These are phyloP conservation scores for Gynostemma pentaphyllum DNA, from an alignment of 306 rosid species.

Conservation along the genomic window DNA sequence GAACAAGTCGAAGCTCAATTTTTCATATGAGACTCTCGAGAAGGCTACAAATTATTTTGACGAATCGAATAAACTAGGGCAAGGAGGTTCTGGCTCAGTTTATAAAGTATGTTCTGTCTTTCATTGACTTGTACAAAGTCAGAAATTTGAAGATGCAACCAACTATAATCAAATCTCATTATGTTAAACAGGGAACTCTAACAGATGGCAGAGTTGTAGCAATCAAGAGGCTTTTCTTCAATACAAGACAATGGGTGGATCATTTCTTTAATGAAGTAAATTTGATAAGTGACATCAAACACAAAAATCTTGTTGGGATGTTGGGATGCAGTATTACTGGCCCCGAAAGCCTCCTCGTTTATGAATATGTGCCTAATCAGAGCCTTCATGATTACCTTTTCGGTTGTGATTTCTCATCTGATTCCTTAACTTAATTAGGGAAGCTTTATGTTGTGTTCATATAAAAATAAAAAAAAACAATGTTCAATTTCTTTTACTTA, in stretches of 20 bases:
- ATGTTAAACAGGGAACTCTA: conserved; percentile 28
- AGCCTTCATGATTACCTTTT: conserved; percentile 52
- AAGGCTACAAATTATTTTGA: conserved; percentile 57
- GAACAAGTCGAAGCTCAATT: conserved; percentile 46
- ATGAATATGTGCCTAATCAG: conserved; percentile 45
- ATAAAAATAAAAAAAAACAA: no score
- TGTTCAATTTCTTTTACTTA: not conserved
- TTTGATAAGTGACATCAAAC: conserved; percentile 38
- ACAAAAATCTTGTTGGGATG: conserved; percentile 57
- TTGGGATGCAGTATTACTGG: conserved; percentile 71
- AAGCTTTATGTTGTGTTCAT: not conserved
- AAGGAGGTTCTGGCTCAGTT: conserved; percentile 82
- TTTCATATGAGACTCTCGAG: conserved; percentile 55
- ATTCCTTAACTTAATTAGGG: not conserved
- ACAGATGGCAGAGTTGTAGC: conserved; percentile 42
- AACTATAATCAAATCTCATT: not conserved
- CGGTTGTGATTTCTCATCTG: conserved; percentile 12
- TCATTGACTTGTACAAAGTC: not conserved
- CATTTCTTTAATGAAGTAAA: conserved; percentile 58
- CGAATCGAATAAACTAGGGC: conserved; percentile 50
- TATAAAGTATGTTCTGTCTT: conserved; percentile 30
- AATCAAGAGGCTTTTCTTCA: conserved; percentile 47
- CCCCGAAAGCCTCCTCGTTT: conserved; percentile 60
- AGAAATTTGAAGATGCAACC: not conserved
- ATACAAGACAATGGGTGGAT: conserved; percentile 46